Evolutionary conservation across 2,329 filamentous ascomycete species (phyloP), one percentile per base, ranked within the genome.

Genomic region (Claviceps sp.): DNA sequence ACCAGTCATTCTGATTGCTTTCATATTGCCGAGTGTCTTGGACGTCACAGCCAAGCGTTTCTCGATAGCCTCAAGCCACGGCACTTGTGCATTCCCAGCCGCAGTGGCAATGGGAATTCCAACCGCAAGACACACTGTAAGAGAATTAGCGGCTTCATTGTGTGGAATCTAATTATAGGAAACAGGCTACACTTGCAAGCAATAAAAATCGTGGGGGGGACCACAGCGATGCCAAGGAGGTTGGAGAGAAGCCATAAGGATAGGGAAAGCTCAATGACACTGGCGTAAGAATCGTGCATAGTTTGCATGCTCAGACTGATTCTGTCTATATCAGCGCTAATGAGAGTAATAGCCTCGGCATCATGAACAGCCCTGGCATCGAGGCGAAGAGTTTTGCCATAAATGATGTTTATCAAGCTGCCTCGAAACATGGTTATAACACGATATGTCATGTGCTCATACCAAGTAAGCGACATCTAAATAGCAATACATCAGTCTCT

Each of bases 361-460:
- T 68, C 65, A 11, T 65, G 62, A 13, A 61, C 57, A 2, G 58
- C 54, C 5, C 58, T 59, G 2, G 60, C 14, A 10, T 10, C 22
- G 10, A 52, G 44, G 3, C 60, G 57, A 2, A 72, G 57, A 0
- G 72, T 72, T 55, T 73, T 72, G 37, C 68, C 65, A 57, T 74
- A 80, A 16, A 81, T 70, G 56, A 77, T 66, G 0, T 72, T 69
- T 10, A 68, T 55, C 8, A 70, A 55, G 5, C 62, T 64, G 3
- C 61, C 66, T 6, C 68, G 64, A 44, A 65, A 58, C 56, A 68
- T 59, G 1, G 65, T 63, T 30, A 66, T 62, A 47, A 61, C 58
- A 37, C 66, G 65, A 52, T 64, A 67, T 1, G 62, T 64, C 48
- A 63, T 60, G 54, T 68, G 65, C 41, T 65, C 61, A 55, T 52